phyloP scores from a whole-genome alignment of 2,329 filamentous ascomycete species.

The Tolypocladium cylindrosporum region DNA sequence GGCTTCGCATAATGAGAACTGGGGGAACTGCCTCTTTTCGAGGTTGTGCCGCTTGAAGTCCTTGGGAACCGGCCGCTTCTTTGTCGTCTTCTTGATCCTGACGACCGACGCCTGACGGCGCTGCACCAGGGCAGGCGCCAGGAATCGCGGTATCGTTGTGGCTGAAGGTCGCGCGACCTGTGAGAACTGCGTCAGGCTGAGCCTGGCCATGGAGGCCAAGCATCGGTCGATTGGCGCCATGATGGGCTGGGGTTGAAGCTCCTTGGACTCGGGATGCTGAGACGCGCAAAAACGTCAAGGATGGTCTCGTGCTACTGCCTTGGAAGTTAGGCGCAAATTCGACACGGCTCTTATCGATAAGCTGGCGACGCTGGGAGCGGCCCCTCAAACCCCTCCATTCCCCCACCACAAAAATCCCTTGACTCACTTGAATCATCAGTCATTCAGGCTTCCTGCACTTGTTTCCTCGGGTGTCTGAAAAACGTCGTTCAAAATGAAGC shows the following conservation, averaged over 20 bases:
- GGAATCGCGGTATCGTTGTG: conserved; percentile 35
- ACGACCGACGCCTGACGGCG: conserved; percentile 29
- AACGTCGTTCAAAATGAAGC: conserved; percentile 36
- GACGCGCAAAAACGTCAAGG: not conserved
- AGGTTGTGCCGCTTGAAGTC: conserved; percentile 57
- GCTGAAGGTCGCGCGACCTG: conserved; percentile 31
- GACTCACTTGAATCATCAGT: conserved; percentile 9
- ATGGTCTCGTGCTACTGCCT: conserved; percentile 9
- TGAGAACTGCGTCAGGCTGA: conserved; percentile 30
- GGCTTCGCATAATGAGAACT: conserved; percentile 80
- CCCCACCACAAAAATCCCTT: conserved; percentile 15
- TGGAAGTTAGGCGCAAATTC: conserved; percentile 14
- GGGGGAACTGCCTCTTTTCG: conserved; percentile 48
- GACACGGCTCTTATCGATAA: conserved; percentile 13
- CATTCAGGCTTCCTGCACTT: not conserved
- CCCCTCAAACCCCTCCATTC: conserved; percentile 12
- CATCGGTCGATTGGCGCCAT: conserved; percentile 46
- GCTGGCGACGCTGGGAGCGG: not conserved
- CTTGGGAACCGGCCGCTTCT: conserved; percentile 54
- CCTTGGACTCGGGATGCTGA: conserved; percentile 5
- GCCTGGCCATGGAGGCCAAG: conserved; percentile 43
- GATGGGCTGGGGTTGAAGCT: conserved; percentile 16
- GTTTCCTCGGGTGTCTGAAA: not conserved
- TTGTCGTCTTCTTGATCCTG: conserved; percentile 40
- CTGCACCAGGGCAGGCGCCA: conserved; percentile 36